Conservation (phyloP, 345 rosid species). For the Iberis pinnata region DNA sequence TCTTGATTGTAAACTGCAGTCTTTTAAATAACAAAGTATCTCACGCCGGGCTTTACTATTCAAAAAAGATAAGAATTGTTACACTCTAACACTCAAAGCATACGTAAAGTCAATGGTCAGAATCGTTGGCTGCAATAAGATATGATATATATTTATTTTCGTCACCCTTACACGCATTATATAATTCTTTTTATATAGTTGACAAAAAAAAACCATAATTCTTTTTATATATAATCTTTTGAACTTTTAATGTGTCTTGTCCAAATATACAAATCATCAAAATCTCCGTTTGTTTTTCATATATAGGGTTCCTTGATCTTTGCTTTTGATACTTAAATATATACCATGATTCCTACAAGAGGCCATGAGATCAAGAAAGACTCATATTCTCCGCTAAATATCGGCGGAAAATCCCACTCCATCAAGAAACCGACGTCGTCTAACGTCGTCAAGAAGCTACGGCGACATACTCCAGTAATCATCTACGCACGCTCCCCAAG, state of each 20-base stretch:
- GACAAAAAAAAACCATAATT: too few species aligned
- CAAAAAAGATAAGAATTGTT: too few species aligned
- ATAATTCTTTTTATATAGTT: too few species aligned
- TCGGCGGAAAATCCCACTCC: conserved; percentile 33
- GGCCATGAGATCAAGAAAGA: conserved; percentile 23
- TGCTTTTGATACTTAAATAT: too few species aligned
- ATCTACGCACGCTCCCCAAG: conserved; percentile 64
- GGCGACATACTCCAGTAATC: conserved; percentile 44
- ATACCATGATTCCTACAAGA: conserved; percentile 35
- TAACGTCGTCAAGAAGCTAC: conserved; percentile 20
- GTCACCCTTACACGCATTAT: conserved; percentile 3
- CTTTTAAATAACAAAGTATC: too few species aligned
- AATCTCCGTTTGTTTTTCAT: too few species aligned
- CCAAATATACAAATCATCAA: conserved; percentile 3
- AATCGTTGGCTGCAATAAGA: conserved; percentile 40
- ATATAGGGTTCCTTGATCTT: too few species aligned
- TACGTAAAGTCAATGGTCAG: conserved; percentile 64
- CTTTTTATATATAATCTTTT: background rate
- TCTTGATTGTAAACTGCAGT: too few species aligned
- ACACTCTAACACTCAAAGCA: too few species aligned
- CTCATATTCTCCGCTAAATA: conserved; percentile 19
- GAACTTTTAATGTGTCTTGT: conserved; percentile 8
- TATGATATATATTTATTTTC: background rate
- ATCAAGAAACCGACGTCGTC: conserved; percentile 33
- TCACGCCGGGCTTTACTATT: too few species aligned